Base-by-base conservation (phyloP, 2,329 filamentous ascomycete genomes). In the Dichotomopilus funicola region DNA sequence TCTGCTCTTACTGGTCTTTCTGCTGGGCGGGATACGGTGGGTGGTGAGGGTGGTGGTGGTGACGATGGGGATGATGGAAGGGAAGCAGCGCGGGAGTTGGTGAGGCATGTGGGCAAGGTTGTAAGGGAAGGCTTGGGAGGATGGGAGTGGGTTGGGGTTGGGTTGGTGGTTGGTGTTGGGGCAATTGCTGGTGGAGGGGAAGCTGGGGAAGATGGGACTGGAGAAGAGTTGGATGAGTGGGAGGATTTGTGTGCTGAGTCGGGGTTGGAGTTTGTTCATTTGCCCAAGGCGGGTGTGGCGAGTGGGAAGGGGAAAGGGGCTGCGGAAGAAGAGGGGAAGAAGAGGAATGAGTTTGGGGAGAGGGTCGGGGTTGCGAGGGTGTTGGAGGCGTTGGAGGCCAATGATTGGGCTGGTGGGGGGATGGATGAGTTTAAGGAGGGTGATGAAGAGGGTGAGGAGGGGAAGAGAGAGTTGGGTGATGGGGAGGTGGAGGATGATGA, bases 141-240 rank as follows among this genome's bases (percentile, higher is more conserved):
- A 6, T 81, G 77, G 73, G 72, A 73, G 2, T 87, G 84, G 84
- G 84, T 87, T 55, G 85, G 84, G 0, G 81, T 86, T 0, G 73
- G 75, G 12, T 63, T 88, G 10, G 85, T 78, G 1, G 71, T 87
- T 1, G 82, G 79, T 0, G 75, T 87, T 73, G 27, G 72, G 45
- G 66, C 33, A 11, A 35, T 11, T 10, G 11, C 44, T 43, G 11
- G 47, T n/a, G 10, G 47, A 44, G n/a, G n/a, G n/a, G n/a, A n/a
- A n/a, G n/a, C n/a, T 9, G 43, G 27, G 4, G 45, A 33, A 1
- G 51, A 45, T 10, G 43, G 13, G 5, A 46, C n/a, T 10, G 43
- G 27, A 5, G 49, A n/a, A 36, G 73, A 75, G 40, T 69, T 78
- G 10, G 80, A 83, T 34, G 76, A 79, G 58, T 86, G 82, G 82